phyloP scores from a whole-genome alignment of 768 basidiomycete species.

The Tylopilus balloui region DNA sequence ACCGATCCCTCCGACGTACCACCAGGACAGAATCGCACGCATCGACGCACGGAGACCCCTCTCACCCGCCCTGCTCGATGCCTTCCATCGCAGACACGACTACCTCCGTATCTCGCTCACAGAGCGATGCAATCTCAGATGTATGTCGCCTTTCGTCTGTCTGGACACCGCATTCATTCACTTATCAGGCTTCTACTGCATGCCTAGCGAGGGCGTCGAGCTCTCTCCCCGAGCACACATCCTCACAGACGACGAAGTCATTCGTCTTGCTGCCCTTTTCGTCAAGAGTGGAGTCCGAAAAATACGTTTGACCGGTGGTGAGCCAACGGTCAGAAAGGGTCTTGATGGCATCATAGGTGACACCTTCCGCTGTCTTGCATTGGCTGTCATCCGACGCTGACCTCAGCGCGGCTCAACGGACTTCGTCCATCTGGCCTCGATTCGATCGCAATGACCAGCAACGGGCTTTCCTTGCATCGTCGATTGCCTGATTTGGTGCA shows the following conservation, averaged over 20 bases:
- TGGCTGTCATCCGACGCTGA: slow-evolving; percentile 5
- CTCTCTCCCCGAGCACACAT: slow-evolving; percentile 66
- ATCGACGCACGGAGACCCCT: slow-evolving; percentile 47
- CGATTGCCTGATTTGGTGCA: slow-evolving; percentile 62
- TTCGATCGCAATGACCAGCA: slow-evolving; percentile 83
- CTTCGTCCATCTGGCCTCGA: slow-evolving; percentile 59
- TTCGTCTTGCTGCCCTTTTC: slow-evolving; percentile 71
- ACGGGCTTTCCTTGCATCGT: slow-evolving; percentile 73
- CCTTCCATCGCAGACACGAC: slow-evolving; percentile 65
- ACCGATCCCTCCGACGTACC: neutral
- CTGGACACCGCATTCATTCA: neutral
- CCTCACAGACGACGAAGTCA: slow-evolving; percentile 70
- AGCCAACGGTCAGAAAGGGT: slow-evolving; percentile 79
- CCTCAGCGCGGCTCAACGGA: slow-evolving; percentile 53
- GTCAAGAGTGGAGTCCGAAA: slow-evolving; percentile 81
- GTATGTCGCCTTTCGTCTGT: slow-evolving; percentile 35
- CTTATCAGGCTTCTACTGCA: slow-evolving; percentile 78
- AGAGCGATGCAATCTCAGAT: slow-evolving; percentile 84
- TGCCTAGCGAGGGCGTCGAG: slow-evolving; percentile 78
- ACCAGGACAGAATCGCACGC: slow-evolving; percentile 51
- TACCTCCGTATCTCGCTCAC: slow-evolving; percentile 88
- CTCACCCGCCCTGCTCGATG: slow-evolving; percentile 58
- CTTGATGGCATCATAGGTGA: slow-evolving; percentile 65
- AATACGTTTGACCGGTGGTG: slow-evolving; percentile 84
- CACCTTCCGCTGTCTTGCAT: slow-evolving; percentile 12